phyloP scores from a whole-genome alignment of 805 yeast species.

The Lipomyces lipofer region DNA sequence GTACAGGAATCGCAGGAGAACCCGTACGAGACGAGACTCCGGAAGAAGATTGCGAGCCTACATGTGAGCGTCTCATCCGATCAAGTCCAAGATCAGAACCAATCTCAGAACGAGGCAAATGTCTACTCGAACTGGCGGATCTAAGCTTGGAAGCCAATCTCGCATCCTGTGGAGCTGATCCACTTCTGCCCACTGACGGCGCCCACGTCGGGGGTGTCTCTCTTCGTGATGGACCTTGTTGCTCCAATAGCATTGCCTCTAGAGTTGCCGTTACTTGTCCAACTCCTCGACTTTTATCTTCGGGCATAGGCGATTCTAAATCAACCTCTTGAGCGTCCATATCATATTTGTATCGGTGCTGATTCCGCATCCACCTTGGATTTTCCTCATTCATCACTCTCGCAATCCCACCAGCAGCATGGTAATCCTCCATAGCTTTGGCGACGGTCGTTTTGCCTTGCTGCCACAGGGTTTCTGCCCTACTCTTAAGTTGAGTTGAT shows the following conservation, averaged over 20 bases:
- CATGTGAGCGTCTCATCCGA: too few relatives aligned
- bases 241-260: slow-evolving; percentile 23
- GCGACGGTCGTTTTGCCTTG: slow-evolving; percentile 62
- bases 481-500: slow-evolving; percentile 56
- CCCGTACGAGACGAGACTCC: too few relatives aligned
- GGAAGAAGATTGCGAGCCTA: neutral
- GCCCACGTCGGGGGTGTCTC: neutral
- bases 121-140: neutral
- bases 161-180: neutral
- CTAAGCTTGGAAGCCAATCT: neutral
- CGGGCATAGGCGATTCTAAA: slow-evolving; percentile 19
- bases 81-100: too few relatives aligned
- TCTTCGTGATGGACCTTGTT: slow-evolving; percentile 15
- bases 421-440: slow-evolving; percentile 60
- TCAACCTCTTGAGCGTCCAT: slow-evolving; percentile 13
- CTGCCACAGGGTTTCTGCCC: slow-evolving; percentile 59
- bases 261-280: slow-evolving; percentile 10
- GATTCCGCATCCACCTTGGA: slow-evolving; percentile 30
- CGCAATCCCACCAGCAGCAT: slow-evolving; percentile 7
- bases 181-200: slow-evolving; percentile 5
- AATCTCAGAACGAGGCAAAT: neutral
- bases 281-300: neutral
- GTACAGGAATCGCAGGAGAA: neutral
- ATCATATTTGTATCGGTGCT: slow-evolving; percentile 14
- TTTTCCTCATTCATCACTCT: slow-evolving; percentile 7